Evolutionary conservation across 352 stramenopile species (phyloP), one percentile per base, ranked within the genome.

Genomic region (Phytophthora constricta): DNA sequence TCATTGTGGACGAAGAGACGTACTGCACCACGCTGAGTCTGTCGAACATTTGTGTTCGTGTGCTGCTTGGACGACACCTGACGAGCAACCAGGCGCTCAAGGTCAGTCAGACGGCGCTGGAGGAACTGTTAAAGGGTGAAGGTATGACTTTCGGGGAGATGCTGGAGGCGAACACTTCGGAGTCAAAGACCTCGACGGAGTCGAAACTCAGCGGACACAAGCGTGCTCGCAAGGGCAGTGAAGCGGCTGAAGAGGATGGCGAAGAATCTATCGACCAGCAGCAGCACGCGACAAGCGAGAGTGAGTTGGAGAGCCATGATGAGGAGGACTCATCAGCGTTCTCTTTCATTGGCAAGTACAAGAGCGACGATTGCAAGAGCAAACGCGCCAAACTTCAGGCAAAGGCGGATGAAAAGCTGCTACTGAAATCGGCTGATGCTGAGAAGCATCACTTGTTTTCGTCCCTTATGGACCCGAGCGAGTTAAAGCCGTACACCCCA

Each of bases 51-150:
- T 92, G 79, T 43, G 86, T 94, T 14, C 84, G 87, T 34, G 86
- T 95, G 58, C 58, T 95, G 62, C 77, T 95, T 4, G 87, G 87
- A 20, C 75, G 87, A 34, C 74, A 80, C 7, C 72, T 96, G 54
- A 89, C 87, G 4, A 93, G 81, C 58, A 92, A 93, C 58, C 87
- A 96, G 61, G 82, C 79, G 53, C 69, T 96, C 50, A 96, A 96
- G 69, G 76, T 96, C 14, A 96, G 87, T 68, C 87, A 96, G 66
- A 96, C 87, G 26, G 84, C 86, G 50, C 62, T 96, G 17, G 87
- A 96, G 37, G 82, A 90, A 42, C 63, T 96, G 58, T 67, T 96
- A 9, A 80, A 87, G 19, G 80, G 76, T 19, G 87, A 96, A 65
- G 87, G 87, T 13, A 72, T 93, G 43, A 79, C 74, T 11, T 88